These are phyloP conservation scores for Blastomyces parvus DNA, from an alignment of 2,329 filamentous ascomycete species.

Conservation along the genomic window DNA sequence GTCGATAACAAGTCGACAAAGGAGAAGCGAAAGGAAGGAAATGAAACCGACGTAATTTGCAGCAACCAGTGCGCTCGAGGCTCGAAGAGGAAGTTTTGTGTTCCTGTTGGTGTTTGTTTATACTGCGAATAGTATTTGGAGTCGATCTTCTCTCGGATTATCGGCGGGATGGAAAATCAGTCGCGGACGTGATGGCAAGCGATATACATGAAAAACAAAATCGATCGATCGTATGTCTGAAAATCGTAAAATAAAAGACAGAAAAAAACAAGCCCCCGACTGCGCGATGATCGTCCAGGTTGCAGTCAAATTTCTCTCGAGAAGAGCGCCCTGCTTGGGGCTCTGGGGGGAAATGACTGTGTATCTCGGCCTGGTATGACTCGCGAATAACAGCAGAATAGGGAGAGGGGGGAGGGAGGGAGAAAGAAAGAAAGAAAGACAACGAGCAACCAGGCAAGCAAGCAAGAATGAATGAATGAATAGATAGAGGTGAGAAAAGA, in stretches of 20 bases:
- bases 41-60: slow-evolving; percentile 2
- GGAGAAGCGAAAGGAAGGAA: slow-evolving; percentile 1
- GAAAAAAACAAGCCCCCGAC: background rate
- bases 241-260: background rate
- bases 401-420: background rate
- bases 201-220: background rate
- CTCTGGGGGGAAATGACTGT: background rate
- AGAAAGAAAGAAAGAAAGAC: slow-evolving; percentile 10
- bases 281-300: background rate
- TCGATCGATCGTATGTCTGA: background rate
- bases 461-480: slow-evolving; percentile 5
- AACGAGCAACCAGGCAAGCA: slow-evolving; percentile 11
- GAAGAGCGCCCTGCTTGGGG: background rate
- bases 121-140: background rate
- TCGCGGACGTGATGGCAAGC: slow-evolving; percentile 4
- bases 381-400: slow-evolving; percentile 1
- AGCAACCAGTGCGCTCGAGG: slow-evolving; percentile 14
- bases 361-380: background rate
- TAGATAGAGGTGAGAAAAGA: background rate
- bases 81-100: background rate
- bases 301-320: background rate
- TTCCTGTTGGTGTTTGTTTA: background rate
- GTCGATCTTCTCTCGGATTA: background rate
- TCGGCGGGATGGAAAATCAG: background rate
- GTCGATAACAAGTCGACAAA: no score